Percentiles rank a stretch among this genome's conserved stretches.
phyloP scores from a whole-genome alignment of 495 filamentous ascomycete species.

The Aspergillus ellipticus region DNA sequence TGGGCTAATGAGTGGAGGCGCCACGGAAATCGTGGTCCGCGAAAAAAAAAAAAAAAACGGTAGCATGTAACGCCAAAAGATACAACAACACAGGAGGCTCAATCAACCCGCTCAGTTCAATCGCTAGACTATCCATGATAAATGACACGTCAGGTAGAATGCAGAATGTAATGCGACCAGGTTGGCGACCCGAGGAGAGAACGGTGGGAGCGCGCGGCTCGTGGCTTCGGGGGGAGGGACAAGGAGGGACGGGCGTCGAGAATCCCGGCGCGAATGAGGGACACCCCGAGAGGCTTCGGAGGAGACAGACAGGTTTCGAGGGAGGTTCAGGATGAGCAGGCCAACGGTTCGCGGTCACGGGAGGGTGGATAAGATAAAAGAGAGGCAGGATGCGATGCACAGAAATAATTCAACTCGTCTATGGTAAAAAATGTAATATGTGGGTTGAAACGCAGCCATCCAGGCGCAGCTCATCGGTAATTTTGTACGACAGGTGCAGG shows the following conservation, averaged over 20 bases:
- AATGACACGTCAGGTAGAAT: constrained; percentile 17
- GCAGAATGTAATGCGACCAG: constrained; percentile 9
- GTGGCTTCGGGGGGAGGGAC: neutral
- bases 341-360: constrained; percentile 2
- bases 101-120: constrained; percentile 31
- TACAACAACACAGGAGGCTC: constrained; percentile 13
- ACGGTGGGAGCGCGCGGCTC: constrained; percentile 14
- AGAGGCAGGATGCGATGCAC: constrained; percentile 3
- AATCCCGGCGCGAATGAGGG: neutral
- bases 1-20: constrained; percentile 21
- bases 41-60: constrained; percentile 16
- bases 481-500: neutral
- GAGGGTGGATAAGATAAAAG: constrained; percentile 3
- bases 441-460: constrained; percentile 3
- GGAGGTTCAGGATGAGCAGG: neutral
- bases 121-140: constrained; percentile 32
- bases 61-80: constrained; percentile 5
- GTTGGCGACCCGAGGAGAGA: constrained; percentile 11
- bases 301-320: neutral
- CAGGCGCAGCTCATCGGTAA: constrained; percentile 2
- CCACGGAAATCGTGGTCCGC: constrained; percentile 8
- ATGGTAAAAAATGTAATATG: constrained; percentile 10
- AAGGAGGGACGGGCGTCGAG: neutral
- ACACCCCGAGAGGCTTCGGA: neutral
- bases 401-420: constrained; percentile 12